A percentile compares a stretch with the other conserved stretches of the same genome.
These are phyloP conservation scores for Chloridella minuta DNA, from an alignment of 352 stramenopile genomes.

Conservation along the genomic window DNA sequence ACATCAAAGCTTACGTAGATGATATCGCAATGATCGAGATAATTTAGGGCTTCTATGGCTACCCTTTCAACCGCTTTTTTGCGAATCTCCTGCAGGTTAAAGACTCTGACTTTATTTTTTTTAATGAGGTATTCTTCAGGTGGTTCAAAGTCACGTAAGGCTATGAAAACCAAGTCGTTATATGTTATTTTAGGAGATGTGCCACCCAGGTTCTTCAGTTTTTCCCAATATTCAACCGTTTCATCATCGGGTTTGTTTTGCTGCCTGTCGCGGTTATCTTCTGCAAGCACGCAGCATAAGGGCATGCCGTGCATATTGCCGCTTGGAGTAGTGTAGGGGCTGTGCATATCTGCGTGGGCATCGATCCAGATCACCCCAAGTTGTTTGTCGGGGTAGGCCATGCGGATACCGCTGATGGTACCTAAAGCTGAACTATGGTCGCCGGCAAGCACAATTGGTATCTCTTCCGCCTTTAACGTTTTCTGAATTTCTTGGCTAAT, in stretches of 20 bases:
- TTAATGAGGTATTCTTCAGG: background rate
- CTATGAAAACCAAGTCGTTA: background rate
- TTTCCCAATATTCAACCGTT: background rate
- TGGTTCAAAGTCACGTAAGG: background rate
- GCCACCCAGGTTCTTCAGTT: background rate
- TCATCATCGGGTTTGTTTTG: background rate
- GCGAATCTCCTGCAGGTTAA: background rate
- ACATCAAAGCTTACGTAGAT: background rate
- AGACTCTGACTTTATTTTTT: background rate
- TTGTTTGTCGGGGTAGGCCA: background rate
- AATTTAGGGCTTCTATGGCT: background rate
- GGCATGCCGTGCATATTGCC: slow-evolving; percentile 95
- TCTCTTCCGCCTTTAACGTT: background rate
- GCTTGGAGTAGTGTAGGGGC: slow-evolving; percentile 36
- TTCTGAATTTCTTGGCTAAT: background rate
- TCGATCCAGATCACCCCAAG: slow-evolving; percentile 75
- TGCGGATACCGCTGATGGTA: background rate
- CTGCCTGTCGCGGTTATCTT: background rate
- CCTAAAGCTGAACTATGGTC: background rate
- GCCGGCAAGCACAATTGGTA: background rate
- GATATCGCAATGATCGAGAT: background rate
- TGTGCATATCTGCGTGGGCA: slow-evolving; percentile 84
- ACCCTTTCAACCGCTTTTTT: background rate
- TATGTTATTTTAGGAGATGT: background rate
- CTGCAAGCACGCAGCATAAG: slow-evolving; percentile 55